phyloP scores from a whole-genome alignment of 495 filamentous ascomycete species.

The Hyaloscypha bicolor region DNA sequence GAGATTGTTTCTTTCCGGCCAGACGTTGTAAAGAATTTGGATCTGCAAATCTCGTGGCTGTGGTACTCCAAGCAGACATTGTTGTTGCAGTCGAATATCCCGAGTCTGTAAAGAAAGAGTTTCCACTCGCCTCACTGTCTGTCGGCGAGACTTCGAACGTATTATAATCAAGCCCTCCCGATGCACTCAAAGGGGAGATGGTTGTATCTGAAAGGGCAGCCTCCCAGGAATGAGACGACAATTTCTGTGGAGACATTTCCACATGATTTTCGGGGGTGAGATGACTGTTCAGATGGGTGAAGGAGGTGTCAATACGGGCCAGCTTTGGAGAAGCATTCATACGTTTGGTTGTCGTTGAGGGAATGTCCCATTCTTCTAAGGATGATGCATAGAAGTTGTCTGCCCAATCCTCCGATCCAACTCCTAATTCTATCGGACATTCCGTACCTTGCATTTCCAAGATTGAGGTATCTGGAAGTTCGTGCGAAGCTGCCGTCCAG shows the following conservation, averaged over 20 bases:
- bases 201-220: constrained; percentile 15
- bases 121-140: constrained; percentile 25
- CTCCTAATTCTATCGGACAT: constrained; percentile 12
- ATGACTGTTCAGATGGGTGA: constrained; percentile 21
- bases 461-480: constrained; percentile 27
- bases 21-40: neutral
- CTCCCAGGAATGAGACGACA: constrained; percentile 1
- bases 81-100: constrained; percentile 31
- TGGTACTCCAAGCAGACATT: constrained; percentile 12
- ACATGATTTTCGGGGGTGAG: neutral
- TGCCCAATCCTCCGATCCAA: constrained; percentile 14
- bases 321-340: constrained; percentile 18
- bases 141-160: constrained; percentile 28
- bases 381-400: constrained; percentile 24
- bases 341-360: constrained; percentile 6
- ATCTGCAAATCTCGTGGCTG: constrained; percentile 7
- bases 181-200: constrained; percentile 28
- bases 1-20: constrained; percentile 10
- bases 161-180: constrained; percentile 6
- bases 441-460: constrained; percentile 27
- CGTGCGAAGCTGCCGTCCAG: constrained; percentile 18
- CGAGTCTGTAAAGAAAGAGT: constrained; percentile 30
- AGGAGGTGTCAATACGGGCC: constrained; percentile 22
- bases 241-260: neutral
- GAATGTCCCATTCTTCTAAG: constrained; percentile 19